Evolutionary conservation across 139 green algal species (phyloP), one percentile per base, ranked within the genome.

Genomic region (Chlorella sp.): DNA sequence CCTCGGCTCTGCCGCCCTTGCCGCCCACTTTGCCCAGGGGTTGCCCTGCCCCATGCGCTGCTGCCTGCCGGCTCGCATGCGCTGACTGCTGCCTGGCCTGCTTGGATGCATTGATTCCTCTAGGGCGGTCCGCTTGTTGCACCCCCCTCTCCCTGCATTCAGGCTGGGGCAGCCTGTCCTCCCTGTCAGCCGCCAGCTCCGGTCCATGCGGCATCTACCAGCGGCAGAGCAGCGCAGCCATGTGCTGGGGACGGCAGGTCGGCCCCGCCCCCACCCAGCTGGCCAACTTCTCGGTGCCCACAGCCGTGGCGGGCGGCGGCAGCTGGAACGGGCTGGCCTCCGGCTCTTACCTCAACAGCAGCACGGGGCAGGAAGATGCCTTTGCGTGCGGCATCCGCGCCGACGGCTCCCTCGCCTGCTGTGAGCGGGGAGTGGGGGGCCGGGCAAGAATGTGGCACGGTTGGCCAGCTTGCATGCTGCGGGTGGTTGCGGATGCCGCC

Each of bases 211-310:
- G 34, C 20, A 34, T 44, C 38, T 75, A 48, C 3, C 22, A 40
- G 0, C 44, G 38, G 20, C 19, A 75, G n/a, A 48, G 22, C 13
- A 22, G 22, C 24, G 41, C n/a, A 20, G 69, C 38, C 38, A 34
- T 44, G 22, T 75, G 69, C 69, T 75, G 69, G 69, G 69, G 69
- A 22, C 69, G 69, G 2, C 69, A 75, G 69, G 16, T 75, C 34
- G 65, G 65, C 38, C 14, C 65, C 20, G 28, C 8, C 20, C 38
- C 38, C 69, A 28, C 38, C 9, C 16, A 26, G 34, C 69, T 75
- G 38, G 69, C 69, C 38, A 75, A 75, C 38, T 51, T 75, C 16
- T 75, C 69, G 36, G 40, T 20, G 16, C 69, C 69, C 22, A 75
- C 65, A 22, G n/a, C 65, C 14, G 16, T 73, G 16, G 65, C 65